phyloP scores from a whole-genome alignment of 2,329 filamentous ascomycete species.

The Penicillium hesseltinei region DNA sequence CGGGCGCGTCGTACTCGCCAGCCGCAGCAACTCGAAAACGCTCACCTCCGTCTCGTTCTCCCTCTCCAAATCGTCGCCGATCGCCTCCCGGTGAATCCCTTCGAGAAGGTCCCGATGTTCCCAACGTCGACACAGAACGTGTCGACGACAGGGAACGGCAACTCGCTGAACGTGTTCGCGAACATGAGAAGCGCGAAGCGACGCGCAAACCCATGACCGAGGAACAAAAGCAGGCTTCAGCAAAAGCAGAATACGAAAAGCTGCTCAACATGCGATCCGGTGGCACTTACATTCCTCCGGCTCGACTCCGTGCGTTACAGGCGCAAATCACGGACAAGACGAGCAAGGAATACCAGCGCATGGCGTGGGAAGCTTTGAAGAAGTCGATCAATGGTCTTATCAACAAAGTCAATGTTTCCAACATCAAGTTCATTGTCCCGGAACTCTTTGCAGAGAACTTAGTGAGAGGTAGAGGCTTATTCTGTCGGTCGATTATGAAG shows the following conservation, averaged over 20 bases:
- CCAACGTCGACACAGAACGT: slow-evolving; percentile 51
- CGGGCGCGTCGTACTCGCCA: slow-evolving; percentile 49
- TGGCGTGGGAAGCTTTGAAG: slow-evolving; percentile 98
- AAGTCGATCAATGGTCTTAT: slow-evolving; percentile 98
- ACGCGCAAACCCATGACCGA: slow-evolving; percentile 60
- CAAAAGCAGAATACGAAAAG: slow-evolving; percentile 92
- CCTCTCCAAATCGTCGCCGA: slow-evolving; percentile 51
- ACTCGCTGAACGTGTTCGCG: slow-evolving; percentile 53
- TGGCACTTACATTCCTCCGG: slow-evolving; percentile 94
- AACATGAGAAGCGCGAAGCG: slow-evolving; percentile 50
- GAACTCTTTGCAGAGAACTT: slow-evolving; percentile 95
- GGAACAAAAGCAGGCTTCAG: slow-evolving; percentile 81
- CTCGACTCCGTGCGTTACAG: slow-evolving; percentile 84
- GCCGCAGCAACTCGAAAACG: slow-evolving; percentile 55
- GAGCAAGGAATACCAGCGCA: slow-evolving; percentile 95
- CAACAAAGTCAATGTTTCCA: slow-evolving; percentile 98
- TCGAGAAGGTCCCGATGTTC: slow-evolving; percentile 40
- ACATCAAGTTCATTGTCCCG: slow-evolving; percentile 96
- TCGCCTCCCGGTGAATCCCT: slow-evolving; percentile 43
- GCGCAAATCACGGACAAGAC: slow-evolving; percentile 95
- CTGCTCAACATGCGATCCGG: slow-evolving; percentile 89
- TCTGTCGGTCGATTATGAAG: slow-evolving; percentile 97
- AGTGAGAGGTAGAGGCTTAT: slow-evolving; percentile 83
- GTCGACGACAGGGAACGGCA: slow-evolving; percentile 51
- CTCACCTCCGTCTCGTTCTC: slow-evolving; percentile 55